Evolutionary conservation across 305 asterid species (phyloP), one percentile per base, ranked within the genome.

Genomic region (Fraxinus dipetala): DNA sequence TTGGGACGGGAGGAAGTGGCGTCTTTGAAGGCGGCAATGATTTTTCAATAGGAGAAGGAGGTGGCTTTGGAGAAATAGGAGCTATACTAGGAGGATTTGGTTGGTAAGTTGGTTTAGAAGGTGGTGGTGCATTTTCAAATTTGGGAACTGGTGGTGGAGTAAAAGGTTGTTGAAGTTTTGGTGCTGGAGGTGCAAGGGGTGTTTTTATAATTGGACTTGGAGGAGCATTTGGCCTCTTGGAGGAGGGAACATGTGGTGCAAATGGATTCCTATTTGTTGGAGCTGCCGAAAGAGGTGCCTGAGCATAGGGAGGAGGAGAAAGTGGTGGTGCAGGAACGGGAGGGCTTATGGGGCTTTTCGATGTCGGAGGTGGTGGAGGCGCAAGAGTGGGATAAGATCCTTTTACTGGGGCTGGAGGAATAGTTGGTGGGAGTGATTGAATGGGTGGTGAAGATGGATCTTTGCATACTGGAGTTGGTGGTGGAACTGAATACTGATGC

Each of bases 341-440:
- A 31, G 75, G 80, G 6, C 5, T 31, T 38, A 76, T 32, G 85
- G 83, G 59, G 43, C 76, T 63, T 65, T 82, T 35, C 35, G 28
- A 14, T 26, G 13, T 13, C 5, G 80, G 59, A 3, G 59, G 8
- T 10, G 79, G 79, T 8, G 80, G 45, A 40, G 80, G 63, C 9
- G 75, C 54, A 5, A 82, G 75, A 14, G 34, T 67, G 28, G 20
- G 31, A 80, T 35, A 45, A n/a, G 86, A 69, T 31, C 78, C 79
- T 35, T 82, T 0, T 8, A 20, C 35, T 16, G 28, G 72, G 36
- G 38, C 22, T 3, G 79, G 81, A 54, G 89, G 73, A 75, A 26
- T 14, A 59, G 35, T 31, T 75, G 84, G 85, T 18, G 86, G 80
- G 78, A 56, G 81, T 5, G 82, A 40, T 32, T 86, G 79, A 54